phyloP scores from a whole-genome alignment of 148 eudicot species.

The Chenopodium formosanum region DNA sequence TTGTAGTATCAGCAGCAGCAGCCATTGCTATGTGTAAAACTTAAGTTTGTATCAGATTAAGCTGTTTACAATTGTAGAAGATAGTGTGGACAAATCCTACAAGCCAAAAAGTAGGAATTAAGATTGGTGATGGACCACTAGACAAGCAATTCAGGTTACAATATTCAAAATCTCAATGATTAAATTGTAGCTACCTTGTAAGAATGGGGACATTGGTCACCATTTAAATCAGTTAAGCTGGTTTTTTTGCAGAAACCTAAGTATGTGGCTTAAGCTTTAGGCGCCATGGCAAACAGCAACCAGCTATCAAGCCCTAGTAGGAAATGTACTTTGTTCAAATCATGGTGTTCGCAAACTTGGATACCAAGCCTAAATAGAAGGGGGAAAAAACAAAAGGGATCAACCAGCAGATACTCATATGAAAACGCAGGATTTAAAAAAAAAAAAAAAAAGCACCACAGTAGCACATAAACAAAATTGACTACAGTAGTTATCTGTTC shows the following conservation, averaged over 20 bases:
- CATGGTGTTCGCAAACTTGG: background rate
- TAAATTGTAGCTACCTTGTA: background rate
- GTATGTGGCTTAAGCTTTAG: background rate
- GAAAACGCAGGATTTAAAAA: background rate
- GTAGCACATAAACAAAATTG: background rate
- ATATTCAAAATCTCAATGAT: background rate
- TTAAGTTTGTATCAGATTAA: background rate
- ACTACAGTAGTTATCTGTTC: background rate
- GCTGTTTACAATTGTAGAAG: background rate
- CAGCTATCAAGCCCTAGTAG: background rate
- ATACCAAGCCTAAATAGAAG: background rate
- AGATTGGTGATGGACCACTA: background rate
- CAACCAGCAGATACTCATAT: background rate
- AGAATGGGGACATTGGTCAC: background rate
- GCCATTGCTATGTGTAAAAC: conserved; percentile 22
- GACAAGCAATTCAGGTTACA: background rate
- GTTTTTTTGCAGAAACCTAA: background rate
- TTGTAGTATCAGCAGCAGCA: conserved; percentile 39
- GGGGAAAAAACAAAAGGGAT: background rate
- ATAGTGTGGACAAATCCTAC: background rate
- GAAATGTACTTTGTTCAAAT: background rate
- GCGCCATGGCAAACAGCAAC: background rate
- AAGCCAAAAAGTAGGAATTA: background rate
- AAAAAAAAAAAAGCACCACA: background rate
- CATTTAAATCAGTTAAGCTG: background rate